Evolutionary conservation across 1,139 yeast species (phyloP).

Genomic region (Sugiyamaella sp.): DNA sequence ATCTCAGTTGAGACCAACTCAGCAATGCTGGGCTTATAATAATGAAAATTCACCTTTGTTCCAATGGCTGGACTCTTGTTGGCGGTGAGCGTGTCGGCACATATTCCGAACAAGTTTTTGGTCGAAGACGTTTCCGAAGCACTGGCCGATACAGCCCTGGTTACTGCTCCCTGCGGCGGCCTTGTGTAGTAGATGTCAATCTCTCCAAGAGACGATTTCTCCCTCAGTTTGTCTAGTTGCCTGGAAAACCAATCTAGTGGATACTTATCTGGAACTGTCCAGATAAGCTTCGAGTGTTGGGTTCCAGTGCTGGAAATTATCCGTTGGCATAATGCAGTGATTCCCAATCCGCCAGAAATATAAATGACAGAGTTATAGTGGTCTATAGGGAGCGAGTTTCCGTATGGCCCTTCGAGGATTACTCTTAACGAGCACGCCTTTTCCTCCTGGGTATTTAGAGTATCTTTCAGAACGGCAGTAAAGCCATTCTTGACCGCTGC

Average conservation of each 20-base stretch:
- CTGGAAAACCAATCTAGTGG: conserved; percentile 29
- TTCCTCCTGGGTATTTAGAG: conserved; percentile 26
- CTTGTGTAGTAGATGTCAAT: conserved; percentile 45
- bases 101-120: background rate
- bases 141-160: background rate
- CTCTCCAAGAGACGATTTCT: conserved; percentile 38
- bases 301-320: conserved; percentile 35
- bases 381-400: conserved; percentile 51
- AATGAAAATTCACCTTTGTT: conserved; percentile 2
- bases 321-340: conserved; percentile 50
- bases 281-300: conserved; percentile 25
- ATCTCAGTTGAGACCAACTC: conserved; percentile 39
- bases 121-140: background rate
- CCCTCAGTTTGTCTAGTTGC: conserved; percentile 23
- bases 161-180: background rate
- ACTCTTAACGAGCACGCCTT: conserved; percentile 29
- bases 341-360: conserved; percentile 69
- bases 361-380: conserved; percentile 55
- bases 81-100: background rate
- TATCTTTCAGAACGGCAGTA: conserved; percentile 27
- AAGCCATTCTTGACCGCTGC: conserved; percentile 27
- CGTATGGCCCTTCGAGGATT: conserved; percentile 62
- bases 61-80: background rate
- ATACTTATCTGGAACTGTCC: conserved; percentile 27
- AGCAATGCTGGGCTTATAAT: conserved; percentile 13